Base-by-base conservation (phyloP, 1,284 basidiomycete species). In the Austroboletus olivaceoglutinosus region DNA sequence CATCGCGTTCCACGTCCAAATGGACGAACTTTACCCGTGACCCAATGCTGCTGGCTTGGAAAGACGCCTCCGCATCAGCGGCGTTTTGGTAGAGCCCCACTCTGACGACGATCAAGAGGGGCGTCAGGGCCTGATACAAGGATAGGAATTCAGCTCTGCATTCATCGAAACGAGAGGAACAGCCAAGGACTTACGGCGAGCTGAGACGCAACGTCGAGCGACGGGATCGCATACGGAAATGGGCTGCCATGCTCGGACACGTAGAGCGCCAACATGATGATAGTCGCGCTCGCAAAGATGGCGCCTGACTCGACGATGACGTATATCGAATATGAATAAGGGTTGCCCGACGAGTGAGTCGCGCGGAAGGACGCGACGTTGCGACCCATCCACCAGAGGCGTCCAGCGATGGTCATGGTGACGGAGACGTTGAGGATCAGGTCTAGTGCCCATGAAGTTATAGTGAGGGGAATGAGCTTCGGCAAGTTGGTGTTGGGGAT, bases 71-170 rank as follows among this genome's bases (percentile, higher is more conserved):
- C 19, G 52, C 36, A 22, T 10, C 1, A 31, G 22, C 4, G 22
- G 18, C 29, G n/a, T 23, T 31, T 9, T 27, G 57, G 33, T 58
- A 37, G 29, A 57, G 45, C 15, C 57, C 54, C 3, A 48, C 43
- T 37, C 55, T 47, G 18, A 57, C 55, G 8, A 57, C 57, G 15
- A 57, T 57, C 54, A 59, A 41, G 27, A 57, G 52, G 4, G 55
- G 57, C 18, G 55, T 57, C 1, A 57, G 25, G 29, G 53, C 53
- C 55, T 57, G 34, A 18, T n/a, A 11, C 11, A n/a, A 44, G 4
- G 10, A n/a, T 10, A 19, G 41, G 5, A 6, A 18, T 10, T 29
- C 11, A n/a, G 27, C 8, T 56, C n/a, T 23, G 21, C 8, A 21
- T 21, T 3, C 19, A 46, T 25, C 13, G 15, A n/a, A 23, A 42